Conservation (phyloP, 495 filamentous ascomycete genomes). For the Penicillium paradoxum region DNA sequence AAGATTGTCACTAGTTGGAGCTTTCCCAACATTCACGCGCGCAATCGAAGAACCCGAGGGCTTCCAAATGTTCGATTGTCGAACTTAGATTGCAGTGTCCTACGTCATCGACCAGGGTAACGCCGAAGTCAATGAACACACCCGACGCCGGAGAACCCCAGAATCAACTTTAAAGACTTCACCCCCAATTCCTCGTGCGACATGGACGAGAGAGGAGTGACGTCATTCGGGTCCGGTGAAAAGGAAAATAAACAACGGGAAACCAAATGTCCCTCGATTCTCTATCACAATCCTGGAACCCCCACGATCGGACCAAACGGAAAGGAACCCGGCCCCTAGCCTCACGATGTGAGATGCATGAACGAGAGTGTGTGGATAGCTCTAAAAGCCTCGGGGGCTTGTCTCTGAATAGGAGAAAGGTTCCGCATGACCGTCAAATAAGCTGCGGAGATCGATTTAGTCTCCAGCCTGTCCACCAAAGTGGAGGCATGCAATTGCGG, state of each 20-base stretch:
- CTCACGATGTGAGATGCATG: slow-evolving; percentile 5
- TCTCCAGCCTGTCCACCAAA: background rate
- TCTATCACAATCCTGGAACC: slow-evolving; percentile 2
- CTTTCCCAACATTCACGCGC: too few species aligned
- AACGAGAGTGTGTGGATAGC: background rate
- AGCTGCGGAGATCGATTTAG: slow-evolving; percentile 4
- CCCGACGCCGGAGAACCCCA: background rate
- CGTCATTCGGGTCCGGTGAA: background rate
- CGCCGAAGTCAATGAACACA: background rate
- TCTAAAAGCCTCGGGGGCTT: background rate
- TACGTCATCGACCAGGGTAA: slow-evolving; percentile 1
- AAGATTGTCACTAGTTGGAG: background rate
- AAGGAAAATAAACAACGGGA: background rate
- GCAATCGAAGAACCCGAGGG: background rate
- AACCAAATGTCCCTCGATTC: background rate
- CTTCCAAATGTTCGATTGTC: background rate
- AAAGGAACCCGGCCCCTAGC: slow-evolving; percentile 4
- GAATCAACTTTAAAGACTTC: background rate
- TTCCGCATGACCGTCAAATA: slow-evolving; percentile 3
- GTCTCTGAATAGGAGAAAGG: background rate
- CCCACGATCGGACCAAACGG: slow-evolving; percentile 7
- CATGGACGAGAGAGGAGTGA: background rate
- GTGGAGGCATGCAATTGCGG: background rate
- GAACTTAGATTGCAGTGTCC: background rate
- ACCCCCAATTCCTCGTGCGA: background rate